Evolutionary conservation across 139 green algal genomes (phyloP).

Genomic region (Chlorella vulgaris): DNA sequence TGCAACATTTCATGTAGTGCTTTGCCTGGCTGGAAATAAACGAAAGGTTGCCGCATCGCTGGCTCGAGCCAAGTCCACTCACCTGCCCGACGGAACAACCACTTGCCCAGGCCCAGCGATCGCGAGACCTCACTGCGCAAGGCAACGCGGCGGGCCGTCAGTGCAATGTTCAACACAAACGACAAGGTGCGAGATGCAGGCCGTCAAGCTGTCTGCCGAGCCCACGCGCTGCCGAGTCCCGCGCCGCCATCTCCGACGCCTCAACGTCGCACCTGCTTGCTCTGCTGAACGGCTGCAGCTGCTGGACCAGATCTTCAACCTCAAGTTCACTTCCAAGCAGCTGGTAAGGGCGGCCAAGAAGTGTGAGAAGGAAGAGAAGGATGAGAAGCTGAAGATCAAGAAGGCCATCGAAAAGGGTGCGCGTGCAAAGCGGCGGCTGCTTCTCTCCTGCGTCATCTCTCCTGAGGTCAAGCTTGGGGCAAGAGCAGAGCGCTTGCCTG

Average conservation of each 20-base stretch:
- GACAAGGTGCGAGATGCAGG: slow-evolving; percentile 16
- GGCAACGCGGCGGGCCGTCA: no score
- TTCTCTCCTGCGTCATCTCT: no score
- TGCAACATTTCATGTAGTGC: no score
- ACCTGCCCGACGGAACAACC: no score
- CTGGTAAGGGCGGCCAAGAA: slow-evolving; percentile 78
- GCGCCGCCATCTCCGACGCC: no score
- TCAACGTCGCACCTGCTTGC: background rate
- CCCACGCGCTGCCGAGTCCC: no score
- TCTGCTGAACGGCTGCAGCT: slow-evolving; percentile 24
- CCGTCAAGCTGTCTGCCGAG: no score
- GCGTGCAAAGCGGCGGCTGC: background rate
- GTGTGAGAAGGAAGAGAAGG: slow-evolving; percentile 96
- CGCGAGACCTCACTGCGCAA: background rate
- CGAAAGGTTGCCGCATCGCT: no score
- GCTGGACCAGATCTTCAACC: slow-evolving; percentile 95
- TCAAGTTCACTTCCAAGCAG: slow-evolving; percentile 96
- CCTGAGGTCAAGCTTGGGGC: background rate
- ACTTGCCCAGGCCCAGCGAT: no score
- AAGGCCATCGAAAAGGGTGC: slow-evolving; percentile 96
- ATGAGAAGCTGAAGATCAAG: slow-evolving; percentile 93
- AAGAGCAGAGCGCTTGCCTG: background rate
- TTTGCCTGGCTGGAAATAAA: no score
- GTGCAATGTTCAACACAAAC: slow-evolving; percentile 38
- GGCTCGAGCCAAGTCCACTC: no score